Evolutionary conservation across 805 yeast species (phyloP), one percentile per base, ranked within the genome.

Genomic region (Candida fluviatilis): DNA sequence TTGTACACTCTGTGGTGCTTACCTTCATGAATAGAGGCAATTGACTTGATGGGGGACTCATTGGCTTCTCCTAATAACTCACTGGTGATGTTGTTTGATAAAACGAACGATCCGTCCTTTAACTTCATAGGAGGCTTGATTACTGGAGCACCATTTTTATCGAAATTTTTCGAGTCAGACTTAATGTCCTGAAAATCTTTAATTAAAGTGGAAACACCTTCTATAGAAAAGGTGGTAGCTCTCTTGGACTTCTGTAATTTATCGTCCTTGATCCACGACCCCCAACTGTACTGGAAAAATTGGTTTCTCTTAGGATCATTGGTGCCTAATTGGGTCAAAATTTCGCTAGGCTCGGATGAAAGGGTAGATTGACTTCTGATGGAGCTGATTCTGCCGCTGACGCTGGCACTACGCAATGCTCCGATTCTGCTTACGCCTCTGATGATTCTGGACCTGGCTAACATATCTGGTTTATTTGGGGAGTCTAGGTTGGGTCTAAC

Each of bases 241-340:
- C 99, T 79, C 49, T 78, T 78, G 12, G 72, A 78, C 53, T 86
- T 84, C 57, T 93, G 90, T 23, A 60, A 62, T 39, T 71, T 73
- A 57, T 93, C 96, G 55, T 91, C 78, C 46, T 73, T 77, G 51
- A 90, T 66, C 98, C 98, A 91, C 5, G 95, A 76, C 34, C 99
- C 99, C 95, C 98, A 91, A 2, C 93, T 71, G 57, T 89, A 91
- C 50, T 84, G 78, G 69, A 87, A 91, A 54, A 93, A 86, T 31
- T 78, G 70, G 39, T 74, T 75, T 60, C 90, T 73, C 35, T 78
- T 65, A 8, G 88, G 87, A 54, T 84, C 90, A 28, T 69, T 62
- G 39, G 77, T 76, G 50, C 82, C 83, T 17, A 84, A 53, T 42
- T 71, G 71, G 37, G 90, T 83, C 54, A 56, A 68, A n/a, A 64